Evolutionary conservation across 169 alveolate species (phyloP), one percentile per base, ranked within the genome.

Genomic region (Cryptosporidium parvum): DNA sequence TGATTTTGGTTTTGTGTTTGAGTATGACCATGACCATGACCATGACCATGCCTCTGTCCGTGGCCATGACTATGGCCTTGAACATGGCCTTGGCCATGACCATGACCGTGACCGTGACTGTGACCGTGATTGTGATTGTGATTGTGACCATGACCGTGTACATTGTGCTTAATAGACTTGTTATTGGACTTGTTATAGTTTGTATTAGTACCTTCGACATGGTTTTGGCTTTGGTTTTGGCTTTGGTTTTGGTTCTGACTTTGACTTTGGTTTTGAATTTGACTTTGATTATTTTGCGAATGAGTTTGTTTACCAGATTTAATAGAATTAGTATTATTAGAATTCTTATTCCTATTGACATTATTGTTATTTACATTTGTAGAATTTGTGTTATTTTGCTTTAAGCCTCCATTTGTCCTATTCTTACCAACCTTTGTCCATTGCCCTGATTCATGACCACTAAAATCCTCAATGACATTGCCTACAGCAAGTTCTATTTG

Each of bases 371-470:
- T 69, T 3, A 16, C 5, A 56, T 21, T 71, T 9, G 23, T 14
- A 37, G 7, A 10, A 31, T 37, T 53, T 56, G 23, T 39, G 37
- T 39, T 52, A 7, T 18, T 58, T 23, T 21, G 71, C 1, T 44
- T 62, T 23, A 42, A 23, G 18, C 37, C 44, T 4, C 33, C 53
- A 12, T 6, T 31, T 8, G 89, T 44, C 16, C 67, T 80, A 39
- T 80, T 80, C 39, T 80, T 80, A 9, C 89, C 89, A 61, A 80
- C 89, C 29, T 80, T 80, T 0, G 89, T 80, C 89, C 89, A 80
- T 80, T 80, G 89, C 1, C 89, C 89, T 21, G 89, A 80, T 62
- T 80, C 89, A 65, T 65, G 89, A 26, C 89, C 89, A 80, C 89
- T 80, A 65, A 80, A 80, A 26, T 80, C 89, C 31, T 80, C 89